These are phyloP conservation scores for Calonectria crousiana DNA, from an alignment of 2,329 filamentous ascomycete species.

Conservation along the genomic window DNA sequence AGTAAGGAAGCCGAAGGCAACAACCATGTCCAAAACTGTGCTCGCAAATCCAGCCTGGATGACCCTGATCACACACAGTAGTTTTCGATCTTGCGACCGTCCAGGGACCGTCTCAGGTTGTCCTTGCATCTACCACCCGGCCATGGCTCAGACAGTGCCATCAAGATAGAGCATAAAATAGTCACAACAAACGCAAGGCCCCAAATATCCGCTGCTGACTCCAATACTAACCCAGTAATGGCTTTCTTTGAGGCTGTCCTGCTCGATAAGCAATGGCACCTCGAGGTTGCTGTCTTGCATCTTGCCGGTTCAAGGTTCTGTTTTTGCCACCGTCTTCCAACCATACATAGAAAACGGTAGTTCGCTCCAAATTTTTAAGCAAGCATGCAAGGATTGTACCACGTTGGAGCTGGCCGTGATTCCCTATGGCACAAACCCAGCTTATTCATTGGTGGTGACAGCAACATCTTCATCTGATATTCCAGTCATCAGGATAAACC, in stretches of 20 bases:
- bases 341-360: no score
- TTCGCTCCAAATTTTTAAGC: neutral
- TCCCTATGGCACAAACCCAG: neutral
- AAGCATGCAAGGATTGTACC: rapidly evolving
- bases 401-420: neutral
- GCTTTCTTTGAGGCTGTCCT: no score
- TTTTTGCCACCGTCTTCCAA: neutral
- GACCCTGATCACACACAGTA: neutral
- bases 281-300: neutral
- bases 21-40: neutral
- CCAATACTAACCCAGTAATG: no score
- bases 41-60: neutral
- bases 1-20: neutral
- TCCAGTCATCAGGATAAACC: no score
- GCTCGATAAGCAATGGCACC: no score
- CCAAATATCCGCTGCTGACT: no score
- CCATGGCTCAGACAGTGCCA: no score
- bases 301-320: no score
- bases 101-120: neutral
- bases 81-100: neutral
- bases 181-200: no score
- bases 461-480: no score
- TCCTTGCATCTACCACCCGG: neutral
- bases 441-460: no score
- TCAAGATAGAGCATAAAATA: no score